A percentile compares a stretch with the other conserved stretches of the same genome.
Evolutionary conservation across 805 yeast genomes (phyloP).

Genomic region (Jamesozyma jinghongensis): DNA sequence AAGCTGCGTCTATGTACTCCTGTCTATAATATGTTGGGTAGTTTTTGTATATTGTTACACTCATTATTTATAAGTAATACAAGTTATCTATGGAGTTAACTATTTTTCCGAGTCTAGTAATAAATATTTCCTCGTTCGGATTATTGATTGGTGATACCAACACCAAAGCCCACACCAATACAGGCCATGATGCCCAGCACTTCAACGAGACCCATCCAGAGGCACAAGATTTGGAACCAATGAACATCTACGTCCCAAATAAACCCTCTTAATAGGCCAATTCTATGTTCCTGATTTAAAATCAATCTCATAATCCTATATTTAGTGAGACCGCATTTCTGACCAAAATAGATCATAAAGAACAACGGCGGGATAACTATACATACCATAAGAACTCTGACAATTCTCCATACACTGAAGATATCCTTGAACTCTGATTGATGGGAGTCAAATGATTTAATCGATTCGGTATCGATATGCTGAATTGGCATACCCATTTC

Average conservation of each 20-base stretch:
- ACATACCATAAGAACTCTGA: constrained; percentile 12
- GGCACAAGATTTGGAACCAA: constrained; percentile 25
- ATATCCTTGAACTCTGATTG: constrained; percentile 9
- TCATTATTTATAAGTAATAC: neutral
- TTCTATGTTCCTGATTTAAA: constrained; percentile 14
- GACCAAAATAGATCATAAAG: constrained; percentile 19
- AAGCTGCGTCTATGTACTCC: no score
- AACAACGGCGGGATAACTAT: constrained; percentile 22
- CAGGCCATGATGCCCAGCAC: constrained; percentile 31
- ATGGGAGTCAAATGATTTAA: constrained; percentile 12
- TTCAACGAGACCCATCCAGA: constrained; percentile 28
- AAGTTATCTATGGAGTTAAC: neutral
- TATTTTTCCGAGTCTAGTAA: no score
- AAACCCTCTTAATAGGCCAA: constrained; percentile 19
- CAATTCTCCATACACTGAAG: constrained; percentile 16
- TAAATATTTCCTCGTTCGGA: neutral
- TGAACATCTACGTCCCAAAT: constrained; percentile 22
- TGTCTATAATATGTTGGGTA: no score
- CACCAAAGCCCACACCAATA: constrained; percentile 39
- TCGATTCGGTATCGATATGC: constrained; percentile 15
- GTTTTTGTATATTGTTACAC: neutral
- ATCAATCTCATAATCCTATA: constrained; percentile 16
- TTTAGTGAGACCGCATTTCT: constrained; percentile 13
- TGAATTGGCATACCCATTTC: constrained; percentile 14
- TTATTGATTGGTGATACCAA: constrained; percentile 23